Evolutionary conservation across 495 filamentous ascomycete species (phyloP).

Genomic region (Penicillium verhagenii): DNA sequence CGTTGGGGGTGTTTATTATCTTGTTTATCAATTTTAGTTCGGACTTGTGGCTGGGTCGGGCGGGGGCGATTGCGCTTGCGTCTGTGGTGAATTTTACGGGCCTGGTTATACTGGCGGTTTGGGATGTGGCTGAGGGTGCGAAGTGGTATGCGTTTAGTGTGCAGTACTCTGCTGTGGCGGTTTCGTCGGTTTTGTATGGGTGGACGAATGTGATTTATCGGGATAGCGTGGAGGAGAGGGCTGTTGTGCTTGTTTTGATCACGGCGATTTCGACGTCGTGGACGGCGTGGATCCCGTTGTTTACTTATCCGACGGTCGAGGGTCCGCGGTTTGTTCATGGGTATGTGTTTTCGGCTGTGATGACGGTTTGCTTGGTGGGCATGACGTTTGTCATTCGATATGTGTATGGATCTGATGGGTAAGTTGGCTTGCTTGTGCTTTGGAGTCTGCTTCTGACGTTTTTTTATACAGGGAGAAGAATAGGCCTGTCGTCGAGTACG

Average conservation of each 20-base stretch:
- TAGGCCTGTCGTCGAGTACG: too few relatives aligned
- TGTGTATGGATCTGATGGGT: too few relatives aligned
- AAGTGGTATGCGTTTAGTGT: constrained; percentile 50
- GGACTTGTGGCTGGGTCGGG: constrained; percentile 44
- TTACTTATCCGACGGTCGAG: constrained; percentile 46
- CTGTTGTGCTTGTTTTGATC: constrained; percentile 51
- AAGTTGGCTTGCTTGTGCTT: too few relatives aligned
- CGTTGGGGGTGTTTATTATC: constrained; percentile 47
- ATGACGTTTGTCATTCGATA: too few relatives aligned
- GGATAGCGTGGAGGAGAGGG: constrained; percentile 57
- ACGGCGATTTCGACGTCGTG: constrained; percentile 53
- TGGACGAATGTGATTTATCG: constrained; percentile 51
- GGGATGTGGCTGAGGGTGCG: constrained; percentile 48
- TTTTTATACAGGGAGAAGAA: too few relatives aligned
- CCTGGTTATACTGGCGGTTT: constrained; percentile 45
- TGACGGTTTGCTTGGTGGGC: too few relatives aligned
- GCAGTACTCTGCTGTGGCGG: constrained; percentile 32
- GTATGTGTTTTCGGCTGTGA: too few relatives aligned
- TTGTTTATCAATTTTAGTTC: constrained; percentile 47
- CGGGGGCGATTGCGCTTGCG: constrained; percentile 44
- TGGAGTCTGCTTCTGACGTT: too few relatives aligned
- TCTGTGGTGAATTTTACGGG: constrained; percentile 42
- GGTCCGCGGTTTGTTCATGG: constrained; percentile 49
- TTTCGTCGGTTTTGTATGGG: constrained; percentile 36
- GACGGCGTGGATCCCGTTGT: constrained; percentile 33